These are phyloP conservation scores for Eimeria brunetti DNA, from an alignment of 169 alveolate genomes.

Conservation along the genomic window DNA sequence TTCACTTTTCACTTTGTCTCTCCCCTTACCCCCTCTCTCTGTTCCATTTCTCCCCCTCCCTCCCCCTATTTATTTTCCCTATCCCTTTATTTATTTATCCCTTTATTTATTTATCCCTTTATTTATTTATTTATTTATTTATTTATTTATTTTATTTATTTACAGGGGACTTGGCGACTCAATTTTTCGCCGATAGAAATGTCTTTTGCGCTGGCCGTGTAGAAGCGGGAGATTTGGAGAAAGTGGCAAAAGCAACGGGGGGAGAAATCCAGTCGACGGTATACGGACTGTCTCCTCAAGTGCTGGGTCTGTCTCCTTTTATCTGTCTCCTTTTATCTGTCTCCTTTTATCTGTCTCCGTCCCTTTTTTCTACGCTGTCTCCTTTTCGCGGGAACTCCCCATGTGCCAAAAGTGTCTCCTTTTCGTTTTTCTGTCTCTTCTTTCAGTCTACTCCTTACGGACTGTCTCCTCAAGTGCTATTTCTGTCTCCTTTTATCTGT, in stretches of 20 bases:
- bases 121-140: too few species aligned
- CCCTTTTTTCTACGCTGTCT: neutral
- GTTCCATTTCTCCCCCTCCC: neutral
- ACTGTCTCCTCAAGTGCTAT: neutral
- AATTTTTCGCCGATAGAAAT: constrained; percentile 96
- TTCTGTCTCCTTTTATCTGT: too few species aligned
- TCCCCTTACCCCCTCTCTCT: neutral
- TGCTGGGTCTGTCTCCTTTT: constrained; percentile 85
- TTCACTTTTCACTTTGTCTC: neutral
- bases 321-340: too few species aligned
- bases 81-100: neutral
- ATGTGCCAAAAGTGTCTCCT: neutral
- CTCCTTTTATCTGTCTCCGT: neutral
- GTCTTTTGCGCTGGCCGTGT: constrained; percentile 99
- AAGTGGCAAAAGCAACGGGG: constrained; percentile 98
- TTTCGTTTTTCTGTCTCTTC: neutral
- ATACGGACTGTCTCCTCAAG: constrained; percentile 92
- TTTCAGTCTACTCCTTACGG: neutral
- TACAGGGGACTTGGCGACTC: constrained; percentile 97
- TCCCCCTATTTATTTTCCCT: neutral
- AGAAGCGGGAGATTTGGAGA: constrained; percentile 95
- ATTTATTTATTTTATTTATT: neutral
- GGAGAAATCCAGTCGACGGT: constrained; percentile 97
- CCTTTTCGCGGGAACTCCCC: neutral
- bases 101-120: neutral